Conservation (phyloP, 345 rosid genomes). For the Theobroma cacao region DNA sequence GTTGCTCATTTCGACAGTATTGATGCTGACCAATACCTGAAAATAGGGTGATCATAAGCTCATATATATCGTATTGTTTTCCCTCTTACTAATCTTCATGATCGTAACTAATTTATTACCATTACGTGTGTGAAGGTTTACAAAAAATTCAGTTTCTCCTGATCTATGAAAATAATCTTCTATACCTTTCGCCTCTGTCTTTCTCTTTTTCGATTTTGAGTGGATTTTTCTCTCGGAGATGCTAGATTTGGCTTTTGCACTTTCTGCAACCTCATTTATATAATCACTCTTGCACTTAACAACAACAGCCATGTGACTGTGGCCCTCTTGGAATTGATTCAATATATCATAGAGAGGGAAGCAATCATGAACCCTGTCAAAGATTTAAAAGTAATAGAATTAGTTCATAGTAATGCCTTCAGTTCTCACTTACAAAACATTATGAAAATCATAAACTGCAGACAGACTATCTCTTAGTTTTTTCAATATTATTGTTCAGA, state of each 20-base stretch:
- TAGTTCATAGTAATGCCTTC: background rate
- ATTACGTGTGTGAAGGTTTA: background rate
- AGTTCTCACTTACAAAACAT: background rate
- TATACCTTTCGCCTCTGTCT: slow-evolving; percentile 25
- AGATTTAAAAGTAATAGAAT: background rate
- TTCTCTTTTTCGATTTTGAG: slow-evolving; percentile 2
- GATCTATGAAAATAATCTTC: background rate
- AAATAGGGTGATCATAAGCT: background rate
- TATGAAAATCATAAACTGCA: background rate
- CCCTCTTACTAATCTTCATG: background rate
- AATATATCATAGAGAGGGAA: slow-evolving; percentile 77
- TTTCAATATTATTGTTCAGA: background rate
- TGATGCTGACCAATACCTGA: slow-evolving; percentile 27
- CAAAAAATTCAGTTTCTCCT: background rate
- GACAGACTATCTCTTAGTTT: background rate
- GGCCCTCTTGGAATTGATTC: slow-evolving; percentile 66
- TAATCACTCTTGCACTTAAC: slow-evolving; percentile 37
- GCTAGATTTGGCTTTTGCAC: slow-evolving; percentile 17
- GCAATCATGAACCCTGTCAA: slow-evolving; percentile 49
- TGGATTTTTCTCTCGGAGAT: background rate
- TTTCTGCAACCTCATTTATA: slow-evolving; percentile 27
- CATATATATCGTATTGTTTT: background rate
- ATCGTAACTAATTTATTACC: background rate
- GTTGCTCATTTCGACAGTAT: slow-evolving; percentile 20
- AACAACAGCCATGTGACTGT: slow-evolving; percentile 84